These are phyloP conservation scores for Cenchrus purpureus DNA, from an alignment of 176 grass and related monocot species.

Conservation along the genomic window DNA sequence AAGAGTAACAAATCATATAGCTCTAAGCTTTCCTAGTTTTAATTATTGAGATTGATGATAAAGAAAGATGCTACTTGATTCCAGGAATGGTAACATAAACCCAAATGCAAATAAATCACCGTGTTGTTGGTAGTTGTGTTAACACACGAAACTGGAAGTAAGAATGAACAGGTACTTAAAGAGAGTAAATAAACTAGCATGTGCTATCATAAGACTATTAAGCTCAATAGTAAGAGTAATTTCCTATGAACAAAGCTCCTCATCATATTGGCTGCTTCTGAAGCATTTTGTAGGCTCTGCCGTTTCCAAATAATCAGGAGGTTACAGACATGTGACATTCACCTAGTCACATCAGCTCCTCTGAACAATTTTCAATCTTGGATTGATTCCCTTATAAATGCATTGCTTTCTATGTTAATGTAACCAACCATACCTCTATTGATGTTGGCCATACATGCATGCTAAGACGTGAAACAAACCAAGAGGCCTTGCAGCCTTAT, in stretches of 20 bases:
- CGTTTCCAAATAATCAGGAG: background rate
- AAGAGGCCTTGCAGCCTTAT: slow-evolving; percentile 4
- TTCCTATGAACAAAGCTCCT: background rate
- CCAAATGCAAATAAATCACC: too few species aligned
- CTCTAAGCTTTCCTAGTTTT: too few species aligned
- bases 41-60: too few species aligned
- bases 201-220: background rate
- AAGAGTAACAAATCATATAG: too few species aligned
- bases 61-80: too few species aligned
- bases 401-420: background rate
- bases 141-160: background rate
- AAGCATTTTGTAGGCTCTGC: background rate
- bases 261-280: background rate
- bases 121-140: background rate
- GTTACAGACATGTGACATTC: background rate
- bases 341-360: background rate
- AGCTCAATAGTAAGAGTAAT: background rate
- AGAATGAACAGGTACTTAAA: background rate
- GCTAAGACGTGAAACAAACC: slow-evolving; percentile 7
- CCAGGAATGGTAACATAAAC: too few species aligned
- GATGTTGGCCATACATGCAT: background rate
- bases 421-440: background rate
- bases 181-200: background rate
- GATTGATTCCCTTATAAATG: background rate
- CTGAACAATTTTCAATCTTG: background rate